Base-by-base conservation (phyloP, 768 basidiomycete genomes). In the Mycena filopes region DNA sequence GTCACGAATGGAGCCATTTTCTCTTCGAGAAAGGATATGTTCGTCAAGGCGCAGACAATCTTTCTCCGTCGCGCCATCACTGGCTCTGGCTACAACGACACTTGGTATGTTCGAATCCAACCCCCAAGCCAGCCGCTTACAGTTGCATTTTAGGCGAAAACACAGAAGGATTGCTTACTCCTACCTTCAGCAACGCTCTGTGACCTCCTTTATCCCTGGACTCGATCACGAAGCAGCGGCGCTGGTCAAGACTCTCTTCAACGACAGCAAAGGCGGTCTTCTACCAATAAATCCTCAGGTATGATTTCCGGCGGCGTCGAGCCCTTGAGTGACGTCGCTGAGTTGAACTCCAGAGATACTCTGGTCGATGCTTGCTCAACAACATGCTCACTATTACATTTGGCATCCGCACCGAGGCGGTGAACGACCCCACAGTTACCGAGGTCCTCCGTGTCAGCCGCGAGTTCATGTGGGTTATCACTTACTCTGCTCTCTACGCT, bases 1-100 rank as follows among this genome's bases (percentile, higher is more conserved):
- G 79, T 84, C 25, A 78, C 78, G 25, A 82, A 83, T 48, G 81
- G 83, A 47, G 72, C 81, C 13, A 74, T 81, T 18, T 85, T 84
- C 65, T 84, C 83, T 20, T 81, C 80, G 13, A 73, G 84, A n/a
- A 83, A 83, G 64, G 75, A 78, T 36, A 79, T 78, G 70, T 84
- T 81, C 70, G 72, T 84, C 38, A 84, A 85, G 69, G 77, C 75
- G 15, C 77, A 82, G 63, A 82, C 78, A 23, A 80, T 85, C 60
- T 78, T 85, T 26, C 70, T 67, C 11, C 79, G 81, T 8, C 77
- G 82, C 12, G 84, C 76, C 26, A 82, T 85, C 45, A 84, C 84
- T 6, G 79, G 78, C 6, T 77, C 81, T 1, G 78, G 78, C 2
- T 84, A 84, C 67, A 79, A 79, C 63, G 80, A 83, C 41, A 74